Percentiles rank a stretch among this genome's conserved stretches.
phyloP scores from a whole-genome alignment of 495 filamentous ascomycete species.

The Aspergillus coremiiformis region DNA sequence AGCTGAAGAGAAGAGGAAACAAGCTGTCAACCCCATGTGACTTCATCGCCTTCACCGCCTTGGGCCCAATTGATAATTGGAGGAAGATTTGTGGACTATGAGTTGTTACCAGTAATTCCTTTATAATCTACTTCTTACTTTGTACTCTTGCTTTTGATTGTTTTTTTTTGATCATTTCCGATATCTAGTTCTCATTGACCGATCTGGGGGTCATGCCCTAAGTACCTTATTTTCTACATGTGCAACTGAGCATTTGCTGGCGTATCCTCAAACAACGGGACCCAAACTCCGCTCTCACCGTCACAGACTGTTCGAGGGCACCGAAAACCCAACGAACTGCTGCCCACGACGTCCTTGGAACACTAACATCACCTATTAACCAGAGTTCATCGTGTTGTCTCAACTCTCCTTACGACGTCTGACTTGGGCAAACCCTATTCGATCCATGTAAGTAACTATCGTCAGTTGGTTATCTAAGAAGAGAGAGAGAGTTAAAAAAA shows the following conservation, averaged over 20 bases:
- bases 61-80: neutral
- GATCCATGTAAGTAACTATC: conserved; percentile 26
- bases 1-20: neutral
- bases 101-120: too few relatives aligned
- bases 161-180: neutral
- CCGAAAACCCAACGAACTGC: conserved; percentile 1
- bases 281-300: conserved; percentile 12
- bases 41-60: conserved; percentile 14
- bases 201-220: neutral
- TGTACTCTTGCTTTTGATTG: neutral
- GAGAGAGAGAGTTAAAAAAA: conserved; percentile 1
- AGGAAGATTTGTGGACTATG: neutral
- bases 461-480: neutral
- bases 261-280: conserved; percentile 8
- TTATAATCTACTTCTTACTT: too few relatives aligned
- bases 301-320: conserved; percentile 2
- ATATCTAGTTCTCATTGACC: neutral
- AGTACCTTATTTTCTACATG: neutral
- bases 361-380: neutral
- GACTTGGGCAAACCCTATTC: conserved; percentile 25
- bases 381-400: conserved; percentile 29
- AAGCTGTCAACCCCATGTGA: conserved; percentile 14
- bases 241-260: neutral
- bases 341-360: conserved; percentile 5
- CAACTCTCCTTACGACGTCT: conserved; percentile 22